These are phyloP conservation scores for Quercus alba DNA, from an alignment of 306 rosid genomes.

Conservation along the genomic window DNA sequence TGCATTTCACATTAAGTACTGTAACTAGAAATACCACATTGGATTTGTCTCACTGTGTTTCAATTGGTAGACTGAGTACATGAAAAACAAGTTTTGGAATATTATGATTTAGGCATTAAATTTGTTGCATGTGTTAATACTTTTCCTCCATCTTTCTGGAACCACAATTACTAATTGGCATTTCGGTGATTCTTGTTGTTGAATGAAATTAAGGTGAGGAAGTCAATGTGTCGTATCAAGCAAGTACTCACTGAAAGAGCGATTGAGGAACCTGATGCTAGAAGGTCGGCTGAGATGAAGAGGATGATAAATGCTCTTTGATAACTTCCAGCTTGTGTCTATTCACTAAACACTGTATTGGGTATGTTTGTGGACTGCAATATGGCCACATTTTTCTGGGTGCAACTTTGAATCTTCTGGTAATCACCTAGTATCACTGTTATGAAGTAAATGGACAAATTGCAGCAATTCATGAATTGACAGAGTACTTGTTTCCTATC, in stretches of 20 bases:
- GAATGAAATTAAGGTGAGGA: conserved; percentile 62
- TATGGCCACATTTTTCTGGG: not conserved
- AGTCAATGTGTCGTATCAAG: conserved; percentile 98
- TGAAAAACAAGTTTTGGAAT: not conserved
- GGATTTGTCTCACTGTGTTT: not conserved
- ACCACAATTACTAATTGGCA: not conserved
- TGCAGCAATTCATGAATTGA: not conserved
- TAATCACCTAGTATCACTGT: not conserved
- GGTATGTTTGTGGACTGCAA: not conserved
- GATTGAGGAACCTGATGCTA: conserved; percentile 84
- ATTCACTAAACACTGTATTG: not conserved
- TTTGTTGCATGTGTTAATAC: not conserved
- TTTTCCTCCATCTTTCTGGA: not conserved
- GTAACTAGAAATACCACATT: not conserved
- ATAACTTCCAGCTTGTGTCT: conserved; percentile 22
- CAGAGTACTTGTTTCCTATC: not conserved
- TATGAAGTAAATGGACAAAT: not conserved
- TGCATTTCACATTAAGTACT: not conserved
- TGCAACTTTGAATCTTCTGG: not conserved
- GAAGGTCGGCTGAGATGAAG: conserved; percentile 97
- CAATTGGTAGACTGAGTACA: not conserved
- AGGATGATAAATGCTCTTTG: conserved; percentile 81
- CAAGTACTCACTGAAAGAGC: conserved; percentile 95
- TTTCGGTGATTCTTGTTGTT: not conserved
- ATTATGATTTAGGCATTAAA: not conserved